These are phyloP conservation scores for Coemansia umbellata DNA, from an alignment of 192 early-diverging fungal genomes.

Conservation along the genomic window DNA sequence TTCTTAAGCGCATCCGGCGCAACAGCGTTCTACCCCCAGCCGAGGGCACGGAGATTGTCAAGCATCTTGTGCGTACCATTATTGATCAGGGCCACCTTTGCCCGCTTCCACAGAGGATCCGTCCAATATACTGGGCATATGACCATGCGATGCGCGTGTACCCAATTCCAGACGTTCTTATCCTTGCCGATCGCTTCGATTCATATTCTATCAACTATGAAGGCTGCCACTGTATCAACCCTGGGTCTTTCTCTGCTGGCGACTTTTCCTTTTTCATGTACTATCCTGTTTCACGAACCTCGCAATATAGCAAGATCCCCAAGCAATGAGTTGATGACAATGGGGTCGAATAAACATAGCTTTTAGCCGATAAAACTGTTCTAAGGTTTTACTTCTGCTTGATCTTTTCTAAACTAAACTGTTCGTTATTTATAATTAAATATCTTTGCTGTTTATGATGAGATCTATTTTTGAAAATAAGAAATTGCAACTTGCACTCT, in stretches of 20 bases:
- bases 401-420: too few species aligned
- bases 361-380: too few species aligned
- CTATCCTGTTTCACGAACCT: constrained; percentile 57
- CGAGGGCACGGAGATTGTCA: constrained; percentile 43
- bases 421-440: too few species aligned
- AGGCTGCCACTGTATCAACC: constrained; percentile 76
- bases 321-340: too few species aligned
- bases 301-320: constrained; percentile 50
- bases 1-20: constrained; percentile 68
- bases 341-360: too few species aligned
- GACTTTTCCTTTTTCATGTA: constrained; percentile 71
- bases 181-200: constrained; percentile 84
- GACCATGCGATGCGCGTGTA: constrained; percentile 85
- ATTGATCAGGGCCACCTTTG: constrained; percentile 82
- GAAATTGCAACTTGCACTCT: too few species aligned
- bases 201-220: constrained; percentile 74
- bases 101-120: constrained; percentile 72
- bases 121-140: constrained; percentile 76
- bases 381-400: too few species aligned
- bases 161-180: constrained; percentile 78
- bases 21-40: constrained; percentile 67
- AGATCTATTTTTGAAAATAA: too few species aligned
- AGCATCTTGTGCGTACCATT: constrained; percentile 69
- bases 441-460: too few species aligned
- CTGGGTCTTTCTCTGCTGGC: constrained; percentile 63